A percentile compares a stretch with the other conserved stretches of the same genome.
Evolutionary conservation across 1,284 basidiomycete species (phyloP).

Genomic region (Mycosarcoma maydis): DNA sequence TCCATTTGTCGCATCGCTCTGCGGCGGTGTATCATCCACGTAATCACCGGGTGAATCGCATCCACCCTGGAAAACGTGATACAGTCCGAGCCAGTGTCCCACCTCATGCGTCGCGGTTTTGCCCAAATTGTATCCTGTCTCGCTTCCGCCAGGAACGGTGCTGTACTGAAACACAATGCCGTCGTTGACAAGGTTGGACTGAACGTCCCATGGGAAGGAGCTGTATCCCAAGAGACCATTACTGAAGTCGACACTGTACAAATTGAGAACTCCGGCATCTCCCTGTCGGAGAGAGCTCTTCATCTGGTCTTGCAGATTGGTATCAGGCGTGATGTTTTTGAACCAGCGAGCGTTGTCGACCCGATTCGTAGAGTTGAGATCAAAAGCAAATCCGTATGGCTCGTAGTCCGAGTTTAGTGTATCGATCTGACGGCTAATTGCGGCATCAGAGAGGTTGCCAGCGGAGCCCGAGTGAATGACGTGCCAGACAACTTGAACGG

Average conservation of each 20-base stretch:
- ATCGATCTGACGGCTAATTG: conserved; percentile 69
- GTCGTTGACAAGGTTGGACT: conserved; percentile 12
- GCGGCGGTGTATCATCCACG: conserved; percentile 71
- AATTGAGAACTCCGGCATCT: conserved; percentile 70
- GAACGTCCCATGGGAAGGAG: conserved; percentile 68
- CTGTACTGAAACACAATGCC: conserved; percentile 41
- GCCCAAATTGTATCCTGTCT: conserved; percentile 71
- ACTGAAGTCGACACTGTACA: conserved; percentile 70
- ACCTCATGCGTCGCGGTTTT: conserved; percentile 73
- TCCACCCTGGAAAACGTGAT: conserved; percentile 74
- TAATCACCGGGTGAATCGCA: conserved; percentile 71
- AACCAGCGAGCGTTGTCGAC: conserved; percentile 71
- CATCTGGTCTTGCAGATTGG: conserved; percentile 70
- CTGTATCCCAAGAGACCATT: conserved; percentile 67
- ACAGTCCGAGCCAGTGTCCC: conserved; percentile 69
- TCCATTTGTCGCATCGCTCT: conserved; percentile 38
- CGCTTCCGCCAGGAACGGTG: conserved; percentile 71
- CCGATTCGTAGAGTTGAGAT: conserved; percentile 68
- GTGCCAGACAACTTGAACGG: conserved; percentile 44
- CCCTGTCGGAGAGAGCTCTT: conserved; percentile 71
- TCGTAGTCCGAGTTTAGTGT: conserved; percentile 71
- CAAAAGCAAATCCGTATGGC: conserved; percentile 69
- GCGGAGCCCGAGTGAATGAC: conserved; percentile 34
- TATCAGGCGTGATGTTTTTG: conserved; percentile 69
- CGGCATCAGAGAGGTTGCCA: conserved; percentile 23